Base-by-base conservation (phyloP, 2,329 filamentous ascomycete species). In the Neophaeococcomyces aloes region DNA sequence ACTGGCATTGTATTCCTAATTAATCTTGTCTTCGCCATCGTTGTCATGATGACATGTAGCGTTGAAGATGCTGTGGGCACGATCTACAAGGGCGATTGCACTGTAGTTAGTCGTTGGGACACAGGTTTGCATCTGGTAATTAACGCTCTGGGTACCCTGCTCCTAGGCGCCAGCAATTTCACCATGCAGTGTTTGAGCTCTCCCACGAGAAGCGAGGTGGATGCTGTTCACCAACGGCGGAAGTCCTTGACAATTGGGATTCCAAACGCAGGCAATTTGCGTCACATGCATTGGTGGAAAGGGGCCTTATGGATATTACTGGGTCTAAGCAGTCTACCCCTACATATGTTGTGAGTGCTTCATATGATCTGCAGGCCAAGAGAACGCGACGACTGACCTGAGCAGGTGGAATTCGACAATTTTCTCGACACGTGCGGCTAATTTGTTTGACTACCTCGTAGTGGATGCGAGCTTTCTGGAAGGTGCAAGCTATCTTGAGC, bases 121-220 rank as follows among this genome's bases (percentile, higher is more conserved):
- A 45, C 42, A 25, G 29, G 14, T 23, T 18, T 39, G 10, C 45
- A 47, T 36, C 33, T 47, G n/a, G n/a, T 45, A 6, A 47, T 47
- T 17, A 47, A 47, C 36, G n/a, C 45, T 14, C 41, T 47, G 11
- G 35, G 34, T 17, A 57, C 56, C 0, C n/a, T 51, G 0, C 29
- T 59, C 2, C 34, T 59, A 3, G 47, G 42, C 0, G 47, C 48
- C 3, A 56, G 51, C 19, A 59, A 54, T 19, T 57, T 56, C 36
- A 53, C 52, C 0, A 58, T 59, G 56, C 56, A 59, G 40, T 50
- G 56, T 1, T 4, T 59, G 4, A 48, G 37, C 19, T 48, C 57
- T 7, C 57, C 57, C 0, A 55, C 55, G 2, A 36, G 56, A 10
- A 6, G 32, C 2, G 56, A 59, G 1, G 40, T 58, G 13, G 51